These are phyloP conservation scores for Leccinum griseonigrum DNA, from an alignment of 1,284 basidiomycete species.

Conservation along the genomic window DNA sequence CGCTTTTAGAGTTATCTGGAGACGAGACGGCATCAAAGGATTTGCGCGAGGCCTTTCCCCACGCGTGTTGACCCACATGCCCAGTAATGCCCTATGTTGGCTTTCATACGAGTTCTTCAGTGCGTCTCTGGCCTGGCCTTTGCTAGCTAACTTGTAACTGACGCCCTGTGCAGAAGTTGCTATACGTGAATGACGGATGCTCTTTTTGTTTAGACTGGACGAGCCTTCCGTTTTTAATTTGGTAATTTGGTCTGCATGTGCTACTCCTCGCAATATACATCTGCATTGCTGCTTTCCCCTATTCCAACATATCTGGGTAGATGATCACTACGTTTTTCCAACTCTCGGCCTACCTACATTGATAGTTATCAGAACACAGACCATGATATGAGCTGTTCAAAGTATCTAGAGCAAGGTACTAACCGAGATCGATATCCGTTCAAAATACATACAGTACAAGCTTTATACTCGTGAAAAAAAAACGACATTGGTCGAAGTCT, in stretches of 20 bases:
- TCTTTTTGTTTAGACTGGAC: slow-evolving; percentile 12
- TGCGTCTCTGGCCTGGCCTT: slow-evolving; percentile 44
- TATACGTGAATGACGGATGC: slow-evolving; percentile 46
- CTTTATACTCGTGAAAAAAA: background rate
- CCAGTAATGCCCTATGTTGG: slow-evolving; percentile 98
- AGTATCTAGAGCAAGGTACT: background rate
- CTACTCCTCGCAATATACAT: slow-evolving; percentile 15
- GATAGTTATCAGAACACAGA: background rate
- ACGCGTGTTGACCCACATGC: slow-evolving; percentile 93
- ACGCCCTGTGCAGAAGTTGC: slow-evolving; percentile 55
- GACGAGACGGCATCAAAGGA: slow-evolving; percentile 81
- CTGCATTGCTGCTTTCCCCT: slow-evolving; percentile 15
- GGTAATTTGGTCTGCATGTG: slow-evolving; percentile 8
- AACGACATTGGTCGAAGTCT: slow-evolving; percentile 1
- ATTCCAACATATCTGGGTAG: slow-evolving; percentile 3
- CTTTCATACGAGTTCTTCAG: slow-evolving; percentile 96
- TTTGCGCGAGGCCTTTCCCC: slow-evolving; percentile 89
- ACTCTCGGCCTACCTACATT: background rate
- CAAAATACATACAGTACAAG: background rate
- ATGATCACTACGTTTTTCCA: background rate
- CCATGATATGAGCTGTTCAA: background rate
- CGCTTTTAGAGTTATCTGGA: slow-evolving; percentile 88
- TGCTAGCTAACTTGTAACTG: slow-evolving; percentile 7
- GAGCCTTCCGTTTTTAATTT: slow-evolving; percentile 6
- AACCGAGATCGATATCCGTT: background rate